phyloP scores from a whole-genome alignment of 2,329 filamentous ascomycete species.

The Orbilia ellipsospora region DNA sequence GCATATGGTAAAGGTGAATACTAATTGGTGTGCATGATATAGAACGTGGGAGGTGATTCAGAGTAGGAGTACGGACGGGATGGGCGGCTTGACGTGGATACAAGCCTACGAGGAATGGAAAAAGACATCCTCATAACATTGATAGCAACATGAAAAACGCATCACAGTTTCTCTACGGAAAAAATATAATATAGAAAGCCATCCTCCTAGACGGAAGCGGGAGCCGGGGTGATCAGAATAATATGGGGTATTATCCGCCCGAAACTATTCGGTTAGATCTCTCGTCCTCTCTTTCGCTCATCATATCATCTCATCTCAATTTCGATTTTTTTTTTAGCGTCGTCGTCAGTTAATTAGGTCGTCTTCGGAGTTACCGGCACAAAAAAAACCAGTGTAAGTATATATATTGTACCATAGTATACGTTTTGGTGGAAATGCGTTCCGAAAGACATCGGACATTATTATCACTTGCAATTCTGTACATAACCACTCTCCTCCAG shows the following conservation, averaged over 20 bases:
- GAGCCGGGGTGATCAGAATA: too few species aligned
- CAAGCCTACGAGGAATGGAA: conserved; percentile 46
- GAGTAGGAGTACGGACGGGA: conserved; percentile 36
- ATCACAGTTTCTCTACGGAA: too few species aligned
- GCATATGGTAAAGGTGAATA: background rate
- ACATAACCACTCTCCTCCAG: conserved; percentile 1
- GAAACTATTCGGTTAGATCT: background rate
- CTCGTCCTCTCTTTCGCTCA: background rate
- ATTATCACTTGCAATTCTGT: background rate
- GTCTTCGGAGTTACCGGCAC: conserved; percentile 2
- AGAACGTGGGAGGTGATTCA: conserved; percentile 51
- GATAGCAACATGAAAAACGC: too few species aligned
- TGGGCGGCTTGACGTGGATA: conserved; percentile 44
- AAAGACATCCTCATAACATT: conserved; percentile 17
- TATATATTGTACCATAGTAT: conserved; percentile 6
- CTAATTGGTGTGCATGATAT: background rate
- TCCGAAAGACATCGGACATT: background rate
- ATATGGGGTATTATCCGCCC: background rate
- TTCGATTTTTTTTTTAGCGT: background rate
- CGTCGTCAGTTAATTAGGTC: background rate
- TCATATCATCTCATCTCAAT: background rate
- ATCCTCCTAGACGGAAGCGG: too few species aligned
- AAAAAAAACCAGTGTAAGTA: background rate
- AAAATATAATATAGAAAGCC: too few species aligned
- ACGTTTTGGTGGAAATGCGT: background rate